Conservation (phyloP, 23 red algal genomes). For the Gracilaria gracilis region DNA sequence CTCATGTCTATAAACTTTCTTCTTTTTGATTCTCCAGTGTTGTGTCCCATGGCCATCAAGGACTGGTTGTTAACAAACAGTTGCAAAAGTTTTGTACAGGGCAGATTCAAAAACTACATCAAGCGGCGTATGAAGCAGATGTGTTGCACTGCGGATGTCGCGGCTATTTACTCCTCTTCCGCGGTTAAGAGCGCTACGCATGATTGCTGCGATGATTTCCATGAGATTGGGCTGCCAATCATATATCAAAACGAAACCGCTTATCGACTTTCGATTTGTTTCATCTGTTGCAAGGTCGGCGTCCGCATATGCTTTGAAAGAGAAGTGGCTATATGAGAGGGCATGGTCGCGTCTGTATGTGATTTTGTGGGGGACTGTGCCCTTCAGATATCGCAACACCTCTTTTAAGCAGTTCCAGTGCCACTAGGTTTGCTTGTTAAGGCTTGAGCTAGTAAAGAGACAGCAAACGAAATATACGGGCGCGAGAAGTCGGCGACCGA, state of each 20-base stretch:
- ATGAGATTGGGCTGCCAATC: neutral
- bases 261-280: slow-evolving; percentile 1
- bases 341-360: neutral
- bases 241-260: neutral
- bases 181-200: neutral
- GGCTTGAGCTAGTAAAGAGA: neutral
- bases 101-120: no score
- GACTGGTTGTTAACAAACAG: no score
- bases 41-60: no score
- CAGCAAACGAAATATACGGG: slow-evolving; percentile 3
- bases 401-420: neutral
- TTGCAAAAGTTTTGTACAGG: no score
- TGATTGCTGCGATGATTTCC: neutral
- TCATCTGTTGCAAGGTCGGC: neutral
- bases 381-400: slow-evolving; percentile 23
- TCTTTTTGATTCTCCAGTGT: no score
- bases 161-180: no score
- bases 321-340: neutral
- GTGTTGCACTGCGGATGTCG: no score
- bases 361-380: neutral
- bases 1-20: no score
- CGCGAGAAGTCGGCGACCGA: neutral
- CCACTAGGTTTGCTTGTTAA: neutral
- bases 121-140: no score
- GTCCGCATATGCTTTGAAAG: neutral